Conservation (phyloP, 352 stramenopile species). For the Globisporangium acanthophoron region DNA sequence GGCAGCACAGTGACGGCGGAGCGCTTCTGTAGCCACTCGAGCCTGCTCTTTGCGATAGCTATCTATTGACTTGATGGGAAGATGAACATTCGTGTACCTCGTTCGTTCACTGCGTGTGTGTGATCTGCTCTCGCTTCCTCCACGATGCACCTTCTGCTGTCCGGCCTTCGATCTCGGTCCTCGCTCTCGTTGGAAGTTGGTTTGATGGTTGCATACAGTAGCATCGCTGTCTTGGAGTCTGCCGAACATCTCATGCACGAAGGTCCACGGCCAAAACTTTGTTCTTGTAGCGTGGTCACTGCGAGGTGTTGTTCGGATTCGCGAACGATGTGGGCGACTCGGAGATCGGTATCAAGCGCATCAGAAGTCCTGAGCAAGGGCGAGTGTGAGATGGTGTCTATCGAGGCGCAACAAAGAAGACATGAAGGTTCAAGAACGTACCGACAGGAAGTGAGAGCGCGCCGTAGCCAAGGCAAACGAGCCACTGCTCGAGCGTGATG, state of each 20-base stretch:
- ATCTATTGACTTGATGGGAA: constrained; percentile 2
- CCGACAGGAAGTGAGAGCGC: constrained; percentile 62
- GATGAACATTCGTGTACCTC: constrained; percentile 9
- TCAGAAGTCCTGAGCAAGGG: constrained; percentile 41
- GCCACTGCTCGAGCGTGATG: constrained; percentile 59
- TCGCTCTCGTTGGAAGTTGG: background rate
- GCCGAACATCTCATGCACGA: background rate
- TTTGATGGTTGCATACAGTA: background rate
- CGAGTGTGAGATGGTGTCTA: background rate
- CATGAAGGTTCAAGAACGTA: constrained; percentile 17
- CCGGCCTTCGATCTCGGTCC: background rate
- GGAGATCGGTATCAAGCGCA: constrained; percentile 66
- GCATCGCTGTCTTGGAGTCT: background rate
- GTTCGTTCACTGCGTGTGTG: background rate
- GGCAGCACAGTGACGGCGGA: constrained; percentile 13
- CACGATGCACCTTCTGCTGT: background rate
- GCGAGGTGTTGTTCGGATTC: constrained; percentile 66
- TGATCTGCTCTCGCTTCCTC: constrained; percentile 1
- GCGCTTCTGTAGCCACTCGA: constrained; percentile 27
- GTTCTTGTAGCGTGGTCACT: constrained; percentile 17
- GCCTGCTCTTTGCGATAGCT: too few species aligned
- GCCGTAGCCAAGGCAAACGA: constrained; percentile 54
- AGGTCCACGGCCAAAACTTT: constrained; percentile 11
- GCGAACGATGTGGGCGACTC: constrained; percentile 63
- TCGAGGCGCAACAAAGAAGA: background rate